Base-by-base conservation (phyloP, 108 stramenopile genomes). In the Pseudonitzschia pungens region DNA sequence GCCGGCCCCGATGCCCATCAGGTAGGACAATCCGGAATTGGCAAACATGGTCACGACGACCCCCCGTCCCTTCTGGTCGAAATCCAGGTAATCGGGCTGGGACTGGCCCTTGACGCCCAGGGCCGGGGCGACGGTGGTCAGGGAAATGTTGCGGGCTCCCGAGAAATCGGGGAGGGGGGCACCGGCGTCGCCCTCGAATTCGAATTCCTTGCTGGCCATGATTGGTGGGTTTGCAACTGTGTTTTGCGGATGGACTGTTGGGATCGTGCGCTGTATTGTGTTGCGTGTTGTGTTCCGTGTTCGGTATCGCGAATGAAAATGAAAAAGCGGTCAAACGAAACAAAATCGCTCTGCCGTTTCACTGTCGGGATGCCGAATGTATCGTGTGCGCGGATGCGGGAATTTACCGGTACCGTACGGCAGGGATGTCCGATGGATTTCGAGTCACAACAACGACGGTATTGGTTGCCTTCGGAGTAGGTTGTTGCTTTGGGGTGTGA, bases 61-160 rank as follows among this genome's bases (percentile, higher is more conserved):
- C 10, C 93, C 93, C 11, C 93, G 82, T 59, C 90, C 93, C 70
- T 91, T 88, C 67, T 82, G 85, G 65, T 94, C 90, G 58, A 91
- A 94, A 53, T 94, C 93, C 63, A 94, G 72, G 73, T 94, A 94
- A 66, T 94, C 93, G 22, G 93, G 93, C 56, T 67, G 72, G 68
- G 21, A 3, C 29, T 68, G 69, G 5, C 60, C 33, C n/a, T 41
- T 41, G 15, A 92, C 81, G 33, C 90, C 92, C 54, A 89, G 82
- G 11, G 92, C 88, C 3, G 92, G 92, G 3, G 90, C 92, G 27
- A 93, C 77, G 1, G 92, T 93, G 43, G 86, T 72, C 55, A 93
- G 68, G 62, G 86, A 77, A 62, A 93, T 91, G 48, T 77, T 77
- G 20, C 60, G 60, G 69, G 81, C 74, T 0, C 87, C 64, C 20